Conservation (phyloP, 768 basidiomycete genomes). For the Suillus cothurnatus region DNA sequence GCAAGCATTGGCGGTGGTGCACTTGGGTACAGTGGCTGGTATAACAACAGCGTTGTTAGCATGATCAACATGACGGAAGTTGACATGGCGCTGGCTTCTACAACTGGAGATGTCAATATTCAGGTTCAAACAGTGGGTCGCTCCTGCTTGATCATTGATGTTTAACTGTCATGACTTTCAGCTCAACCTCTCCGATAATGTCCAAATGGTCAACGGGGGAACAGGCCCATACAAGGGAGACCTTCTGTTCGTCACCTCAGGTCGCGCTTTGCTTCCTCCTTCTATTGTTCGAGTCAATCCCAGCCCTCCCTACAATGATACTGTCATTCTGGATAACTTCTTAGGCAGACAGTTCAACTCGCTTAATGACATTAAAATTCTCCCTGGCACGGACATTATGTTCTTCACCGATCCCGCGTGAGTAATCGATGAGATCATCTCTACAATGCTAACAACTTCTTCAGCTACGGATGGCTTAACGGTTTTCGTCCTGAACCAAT, state of each 20-base stretch:
- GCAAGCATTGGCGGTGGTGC: conserved; percentile 67
- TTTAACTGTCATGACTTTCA: conserved; percentile 29
- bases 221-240: conserved; percentile 64
- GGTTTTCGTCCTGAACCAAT: conserved; percentile 41
- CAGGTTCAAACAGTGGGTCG: conserved; percentile 43
- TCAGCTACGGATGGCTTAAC: conserved; percentile 37
- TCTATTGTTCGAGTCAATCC: conserved; percentile 69
- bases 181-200: conserved; percentile 57
- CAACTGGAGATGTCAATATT: conserved; percentile 45
- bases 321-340: conserved; percentile 75
- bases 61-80: conserved; percentile 65
- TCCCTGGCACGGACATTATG: conserved; percentile 62
- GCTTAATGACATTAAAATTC: conserved; percentile 75
- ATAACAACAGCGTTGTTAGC: conserved; percentile 64
- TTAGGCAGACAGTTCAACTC: conserved; percentile 84
- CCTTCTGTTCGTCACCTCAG: conserved; percentile 65
- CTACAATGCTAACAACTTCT: conserved; percentile 28
- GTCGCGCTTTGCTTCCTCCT: conserved; percentile 63
- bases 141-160: neutral
- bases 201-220: conserved; percentile 76
- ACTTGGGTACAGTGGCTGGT: conserved; percentile 60
- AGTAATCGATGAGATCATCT: conserved; percentile 22
- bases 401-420: conserved; percentile 78
- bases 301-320: conserved; percentile 60
- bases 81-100: conserved; percentile 43